Evolutionary conservation across 2,329 filamentous ascomycete genomes (phyloP).

Genomic region (Cladophialophora carrionii): DNA sequence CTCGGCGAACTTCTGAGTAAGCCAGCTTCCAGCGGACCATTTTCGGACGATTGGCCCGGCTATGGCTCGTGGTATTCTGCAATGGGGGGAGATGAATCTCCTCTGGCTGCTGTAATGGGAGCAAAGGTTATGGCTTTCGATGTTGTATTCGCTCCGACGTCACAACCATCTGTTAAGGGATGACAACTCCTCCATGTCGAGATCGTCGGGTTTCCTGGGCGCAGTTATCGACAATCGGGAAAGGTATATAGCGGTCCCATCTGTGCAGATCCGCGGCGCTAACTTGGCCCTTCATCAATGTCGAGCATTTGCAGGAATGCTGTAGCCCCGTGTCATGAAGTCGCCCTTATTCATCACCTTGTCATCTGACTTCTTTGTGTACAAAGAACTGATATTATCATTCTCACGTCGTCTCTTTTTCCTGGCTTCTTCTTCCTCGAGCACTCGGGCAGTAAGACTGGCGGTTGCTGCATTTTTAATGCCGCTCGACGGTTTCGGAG

Average conservation of each 20-base stretch:
- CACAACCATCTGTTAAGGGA: neutral
- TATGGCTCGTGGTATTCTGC: neutral
- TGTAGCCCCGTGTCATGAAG: conserved; percentile 64
- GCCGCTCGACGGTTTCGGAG: conserved; percentile 52
- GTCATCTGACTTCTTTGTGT: conserved; percentile 50
- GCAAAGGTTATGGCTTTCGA: neutral
- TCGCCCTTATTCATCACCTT: conserved; percentile 52
- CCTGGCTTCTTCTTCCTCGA: conserved; percentile 81
- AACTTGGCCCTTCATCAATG: conserved; percentile 19
- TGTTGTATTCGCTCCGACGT: neutral
- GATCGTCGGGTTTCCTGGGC: neutral
- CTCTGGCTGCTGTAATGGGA: neutral
- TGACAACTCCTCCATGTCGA: neutral
- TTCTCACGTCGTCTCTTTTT: conserved; percentile 75
- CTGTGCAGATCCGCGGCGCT: neutral
- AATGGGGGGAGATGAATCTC: no score
- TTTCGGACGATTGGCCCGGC: neutral
- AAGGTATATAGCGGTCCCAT: neutral
- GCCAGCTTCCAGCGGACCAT: conserved; percentile 5
- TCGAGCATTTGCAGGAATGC: conserved; percentile 51
- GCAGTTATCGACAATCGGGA: neutral
- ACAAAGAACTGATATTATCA: conserved; percentile 60
- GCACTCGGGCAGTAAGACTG: conserved; percentile 78
- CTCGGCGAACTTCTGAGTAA: neutral
- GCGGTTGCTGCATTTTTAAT: conserved; percentile 91